phyloP scores from a whole-genome alignment of 306 rosid genomes.

The Trichosanthes truncata region DNA sequence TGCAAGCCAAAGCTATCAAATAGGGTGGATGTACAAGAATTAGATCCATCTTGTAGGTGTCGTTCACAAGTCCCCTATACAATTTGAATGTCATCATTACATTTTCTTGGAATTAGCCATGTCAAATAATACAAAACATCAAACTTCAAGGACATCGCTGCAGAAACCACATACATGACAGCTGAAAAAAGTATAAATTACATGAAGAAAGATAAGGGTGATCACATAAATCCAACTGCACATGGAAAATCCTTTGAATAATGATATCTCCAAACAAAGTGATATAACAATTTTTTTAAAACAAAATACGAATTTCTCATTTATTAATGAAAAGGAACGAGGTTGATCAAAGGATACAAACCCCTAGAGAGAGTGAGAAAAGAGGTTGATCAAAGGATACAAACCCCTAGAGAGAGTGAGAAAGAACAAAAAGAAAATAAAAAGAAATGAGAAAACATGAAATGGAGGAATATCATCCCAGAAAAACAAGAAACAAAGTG shows the following conservation, averaged over 20 bases:
- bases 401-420: neutral
- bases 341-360: too few species aligned
- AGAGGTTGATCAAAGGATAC: neutral
- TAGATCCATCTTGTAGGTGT: slow-evolving; percentile 95
- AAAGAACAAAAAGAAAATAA: neutral
- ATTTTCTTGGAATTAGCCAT: neutral
- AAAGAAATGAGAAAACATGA: neutral
- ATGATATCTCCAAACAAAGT: neutral
- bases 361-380: neutral
- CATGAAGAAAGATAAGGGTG: neutral
- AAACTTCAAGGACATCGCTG: neutral
- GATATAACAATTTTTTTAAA: neutral
- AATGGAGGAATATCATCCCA: neutral
- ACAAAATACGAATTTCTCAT: too few species aligned
- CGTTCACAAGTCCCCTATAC: slow-evolving; percentile 81
- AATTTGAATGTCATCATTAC: slow-evolving; percentile 8
- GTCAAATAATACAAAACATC: neutral
- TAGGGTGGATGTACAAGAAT: slow-evolving; percentile 90
- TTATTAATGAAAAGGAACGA: too few species aligned
- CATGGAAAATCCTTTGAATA: neutral
- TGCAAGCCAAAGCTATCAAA: slow-evolving; percentile 88
- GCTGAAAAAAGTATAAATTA: neutral
- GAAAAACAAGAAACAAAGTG: neutral
- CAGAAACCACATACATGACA: neutral
- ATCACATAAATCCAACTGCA: neutral